These are phyloP conservation scores for Trametes cinnabarina DNA, from an alignment of 768 basidiomycete species.

Conservation along the genomic window DNA sequence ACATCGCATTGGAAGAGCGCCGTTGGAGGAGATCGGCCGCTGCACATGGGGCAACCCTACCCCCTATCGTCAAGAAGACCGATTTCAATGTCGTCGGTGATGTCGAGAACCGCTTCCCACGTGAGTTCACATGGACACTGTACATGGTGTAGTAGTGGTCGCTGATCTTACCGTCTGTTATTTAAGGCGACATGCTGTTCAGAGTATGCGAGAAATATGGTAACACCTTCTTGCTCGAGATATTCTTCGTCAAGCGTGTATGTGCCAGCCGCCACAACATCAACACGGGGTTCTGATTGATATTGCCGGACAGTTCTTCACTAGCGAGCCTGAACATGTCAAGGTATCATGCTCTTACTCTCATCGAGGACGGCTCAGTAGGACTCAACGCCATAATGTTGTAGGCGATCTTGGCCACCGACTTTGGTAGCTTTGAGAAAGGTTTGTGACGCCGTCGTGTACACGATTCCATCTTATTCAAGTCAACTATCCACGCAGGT, in stretches of 20 bases:
- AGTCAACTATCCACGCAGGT: neutral
- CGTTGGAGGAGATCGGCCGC: neutral
- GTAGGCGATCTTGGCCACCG: conserved; percentile 38
- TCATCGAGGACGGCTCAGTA: no score
- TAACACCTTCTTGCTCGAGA: conserved; percentile 4
- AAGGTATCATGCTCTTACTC: no score
- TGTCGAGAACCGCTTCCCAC: neutral
- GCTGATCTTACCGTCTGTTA: neutral
- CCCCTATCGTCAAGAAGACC: neutral
- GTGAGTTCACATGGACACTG: neutral
- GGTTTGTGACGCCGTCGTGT: conserved; percentile 21
- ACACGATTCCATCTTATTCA: neutral
- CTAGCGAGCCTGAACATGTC: conserved; percentile 39
- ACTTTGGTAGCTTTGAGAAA: conserved; percentile 38
- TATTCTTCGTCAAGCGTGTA: conserved; percentile 3
- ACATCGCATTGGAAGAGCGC: neutral
- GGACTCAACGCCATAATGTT: no score
- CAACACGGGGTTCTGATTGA: no score
- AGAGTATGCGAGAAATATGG: conserved; percentile 8
- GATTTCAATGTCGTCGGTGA: neutral
- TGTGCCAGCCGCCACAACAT: no score
- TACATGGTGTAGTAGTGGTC: neutral
- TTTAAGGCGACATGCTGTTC: conserved; percentile 10
- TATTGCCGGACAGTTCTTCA: conserved; percentile 31
- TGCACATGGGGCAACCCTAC: neutral